Evolutionary conservation across 1,284 basidiomycete species (phyloP).

Genomic region (Malassezia vespertilionis): DNA sequence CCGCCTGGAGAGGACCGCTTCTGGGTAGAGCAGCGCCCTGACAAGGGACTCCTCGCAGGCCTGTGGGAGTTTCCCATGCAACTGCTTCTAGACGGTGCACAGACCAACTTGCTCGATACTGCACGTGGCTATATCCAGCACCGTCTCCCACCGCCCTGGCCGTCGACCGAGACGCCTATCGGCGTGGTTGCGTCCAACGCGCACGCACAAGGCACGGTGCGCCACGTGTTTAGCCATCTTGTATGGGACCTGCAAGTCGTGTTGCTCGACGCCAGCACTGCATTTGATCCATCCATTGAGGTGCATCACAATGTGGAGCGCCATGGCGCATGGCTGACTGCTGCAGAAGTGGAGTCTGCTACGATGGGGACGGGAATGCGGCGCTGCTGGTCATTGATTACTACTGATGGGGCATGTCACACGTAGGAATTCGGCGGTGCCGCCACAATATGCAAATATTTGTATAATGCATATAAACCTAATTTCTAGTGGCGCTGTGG

Average conservation of each 20-base stretch:
- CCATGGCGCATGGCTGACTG: conserved; percentile 1
- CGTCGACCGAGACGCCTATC: no score
- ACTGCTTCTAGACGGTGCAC: not conserved
- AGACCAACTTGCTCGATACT: no score
- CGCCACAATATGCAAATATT: not conserved
- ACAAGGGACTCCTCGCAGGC: conserved; percentile 53
- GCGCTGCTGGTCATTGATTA: conserved; percentile 11
- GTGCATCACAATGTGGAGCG: no score
- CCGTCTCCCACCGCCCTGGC: no score
- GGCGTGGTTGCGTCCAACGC: no score
- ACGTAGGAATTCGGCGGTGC: no score
- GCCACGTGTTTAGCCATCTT: conserved; percentile 15
- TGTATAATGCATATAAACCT: no score
- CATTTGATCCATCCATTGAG: no score
- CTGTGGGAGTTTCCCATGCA: conserved; percentile 42
- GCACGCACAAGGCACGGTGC: no score
- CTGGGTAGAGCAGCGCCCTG: conserved; percentile 22
- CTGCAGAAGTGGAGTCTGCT: not conserved
- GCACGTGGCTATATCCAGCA: no score
- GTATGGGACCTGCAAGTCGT: conserved; percentile 15
- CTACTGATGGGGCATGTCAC: conserved; percentile 4
- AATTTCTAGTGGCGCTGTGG: no score
- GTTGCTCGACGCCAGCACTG: conserved; percentile 4
- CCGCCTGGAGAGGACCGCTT: no score
- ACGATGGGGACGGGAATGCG: conserved; percentile 15